Base-by-base conservation (phyloP, 352 stramenopile genomes). In the Pythium guiyangense region DNA sequence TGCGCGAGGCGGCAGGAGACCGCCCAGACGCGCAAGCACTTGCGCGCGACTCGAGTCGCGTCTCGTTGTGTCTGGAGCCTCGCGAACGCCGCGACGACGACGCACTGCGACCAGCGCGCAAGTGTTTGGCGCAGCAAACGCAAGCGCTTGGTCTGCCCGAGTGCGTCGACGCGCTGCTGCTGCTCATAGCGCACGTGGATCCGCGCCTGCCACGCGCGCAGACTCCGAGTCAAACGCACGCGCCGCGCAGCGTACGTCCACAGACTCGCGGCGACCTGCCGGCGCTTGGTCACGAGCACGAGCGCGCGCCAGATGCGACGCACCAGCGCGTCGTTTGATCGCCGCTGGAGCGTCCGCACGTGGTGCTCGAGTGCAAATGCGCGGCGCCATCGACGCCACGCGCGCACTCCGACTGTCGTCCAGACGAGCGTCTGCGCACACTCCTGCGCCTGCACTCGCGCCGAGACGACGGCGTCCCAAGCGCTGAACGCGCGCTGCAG, bases 231-330 rank as follows among this genome's bases (percentile, higher is more conserved):
- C 42, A 52, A 6, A 2, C 57, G 62, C 12, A 64, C 50, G 4
- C 42, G 59, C n/a, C 39, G 11, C 29, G 52, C 49, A 43, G 56
- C n/a, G n/a, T n/a, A n/a, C n/a, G n/a, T n/a, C n/a, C n/a, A n/a
- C n/a, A n/a, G n/a, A n/a, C n/a, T n/a, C n/a, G 49, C 29, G 4
- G 62, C 58, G 15, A 69, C 62, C 17, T 63, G 48, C 35, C 59
- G 43, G 10, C 62, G 62, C 44, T 69, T 69, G 17, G 59, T 66
- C 5, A 69, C 14, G 49, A 69, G 8, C 3, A 14, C 9, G n/a
- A 31, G n/a, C n/a, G n/a, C n/a, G n/a, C n/a, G n/a, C n/a, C n/a
- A n/a, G n/a, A n/a, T n/a, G n/a, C n/a, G n/a, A 46, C 39, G 45
- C 18, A 62, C 2, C 34, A 52, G 6, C 44, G 27, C 37, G 12